Evolutionary conservation across 371 early-diverging fungal species (phyloP).

Genomic region (Nosema granulosis): DNA sequence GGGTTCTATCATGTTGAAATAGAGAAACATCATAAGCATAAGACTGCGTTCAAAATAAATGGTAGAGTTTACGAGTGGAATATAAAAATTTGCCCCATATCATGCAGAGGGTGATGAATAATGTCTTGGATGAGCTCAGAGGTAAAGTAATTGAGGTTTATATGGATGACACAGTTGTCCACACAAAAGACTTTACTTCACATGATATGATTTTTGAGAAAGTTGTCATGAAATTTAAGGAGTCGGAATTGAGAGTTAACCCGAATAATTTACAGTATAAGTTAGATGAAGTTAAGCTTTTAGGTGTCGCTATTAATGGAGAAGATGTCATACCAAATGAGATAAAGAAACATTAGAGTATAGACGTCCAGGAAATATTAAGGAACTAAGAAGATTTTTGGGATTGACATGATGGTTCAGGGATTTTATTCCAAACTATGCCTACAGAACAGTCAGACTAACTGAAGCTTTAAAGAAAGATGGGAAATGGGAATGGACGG

Average conservation of each 20-base stretch:
- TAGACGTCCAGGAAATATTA: not conserved
- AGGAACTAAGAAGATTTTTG: slow-evolving; percentile 25
- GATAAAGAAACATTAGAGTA: slow-evolving; percentile 31
- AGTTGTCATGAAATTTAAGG: slow-evolving; percentile 10
- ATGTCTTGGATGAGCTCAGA: slow-evolving; percentile 7
- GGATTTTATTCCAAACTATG: slow-evolving; percentile 11
- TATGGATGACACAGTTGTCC: slow-evolving; percentile 35
- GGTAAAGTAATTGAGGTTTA: slow-evolving; percentile 24
- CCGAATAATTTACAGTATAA: slow-evolving; percentile 27
- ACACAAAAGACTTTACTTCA: slow-evolving; percentile 9
- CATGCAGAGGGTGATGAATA: slow-evolving; percentile 41
- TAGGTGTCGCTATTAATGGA: slow-evolving; percentile 26
- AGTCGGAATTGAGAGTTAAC: slow-evolving; percentile 17
- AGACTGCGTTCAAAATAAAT: slow-evolving; percentile 51
- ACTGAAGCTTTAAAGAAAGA: not conserved
- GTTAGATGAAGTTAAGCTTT: slow-evolving; percentile 18
- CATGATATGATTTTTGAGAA: slow-evolving; percentile 35
- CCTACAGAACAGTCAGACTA: not conserved
- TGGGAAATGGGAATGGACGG: not conserved
- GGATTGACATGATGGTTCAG: slow-evolving; percentile 27
- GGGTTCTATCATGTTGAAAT: slow-evolving; percentile 45
- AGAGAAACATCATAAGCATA: slow-evolving; percentile 16
- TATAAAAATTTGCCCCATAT: slow-evolving; percentile 45
- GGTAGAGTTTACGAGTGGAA: slow-evolving; percentile 43
- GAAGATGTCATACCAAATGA: slow-evolving; percentile 23